Percentiles rank a stretch among this genome's conserved stretches.
phyloP scores from a whole-genome alignment of 1,284 basidiomycete species.

The Cutaneotrichosporon arboriforme region DNA sequence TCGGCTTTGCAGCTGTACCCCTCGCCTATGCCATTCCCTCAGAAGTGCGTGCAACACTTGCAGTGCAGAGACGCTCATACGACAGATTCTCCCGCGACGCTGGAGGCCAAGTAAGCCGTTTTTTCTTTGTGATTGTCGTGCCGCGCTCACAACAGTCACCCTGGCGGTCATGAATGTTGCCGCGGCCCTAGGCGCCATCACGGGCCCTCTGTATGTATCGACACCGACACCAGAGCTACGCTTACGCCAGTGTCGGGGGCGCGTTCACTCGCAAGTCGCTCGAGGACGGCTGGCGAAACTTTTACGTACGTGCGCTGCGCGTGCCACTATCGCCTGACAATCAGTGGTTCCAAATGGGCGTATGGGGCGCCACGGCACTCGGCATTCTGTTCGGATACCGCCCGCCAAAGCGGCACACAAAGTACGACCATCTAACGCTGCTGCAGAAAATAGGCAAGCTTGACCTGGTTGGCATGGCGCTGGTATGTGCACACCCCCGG shows the following conservation, averaged over 20 bases:
- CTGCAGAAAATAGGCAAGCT: slow-evolving; percentile 4
- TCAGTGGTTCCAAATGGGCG: slow-evolving; percentile 15
- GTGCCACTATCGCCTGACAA: no score
- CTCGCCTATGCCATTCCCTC: slow-evolving; percentile 14
- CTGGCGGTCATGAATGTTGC: slow-evolving; percentile 9
- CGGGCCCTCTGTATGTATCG: slow-evolving; percentile 1
- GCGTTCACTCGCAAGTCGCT: background rate
- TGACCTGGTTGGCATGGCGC: slow-evolving; percentile 7
- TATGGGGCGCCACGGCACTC: slow-evolving; percentile 5
- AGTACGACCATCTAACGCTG: slow-evolving; percentile 7
- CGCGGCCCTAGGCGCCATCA: background rate
- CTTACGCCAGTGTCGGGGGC: background rate
- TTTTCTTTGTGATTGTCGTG: no score
- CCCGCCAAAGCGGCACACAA: slow-evolving; percentile 15
- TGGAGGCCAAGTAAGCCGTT: slow-evolving; percentile 5
- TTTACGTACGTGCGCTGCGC: background rate
- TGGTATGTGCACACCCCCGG: background rate
- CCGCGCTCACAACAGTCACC: background rate
- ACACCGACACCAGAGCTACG: no score
- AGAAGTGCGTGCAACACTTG: background rate
- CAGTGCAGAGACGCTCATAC: no score
- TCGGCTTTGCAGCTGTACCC: slow-evolving; percentile 10
- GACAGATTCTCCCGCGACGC: slow-evolving; percentile 6
- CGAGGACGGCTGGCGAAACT: slow-evolving; percentile 8
- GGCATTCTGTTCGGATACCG: slow-evolving; percentile 6